phyloP scores from a whole-genome alignment of 129 eudicot species.

The Deinandra increscens region DNA sequence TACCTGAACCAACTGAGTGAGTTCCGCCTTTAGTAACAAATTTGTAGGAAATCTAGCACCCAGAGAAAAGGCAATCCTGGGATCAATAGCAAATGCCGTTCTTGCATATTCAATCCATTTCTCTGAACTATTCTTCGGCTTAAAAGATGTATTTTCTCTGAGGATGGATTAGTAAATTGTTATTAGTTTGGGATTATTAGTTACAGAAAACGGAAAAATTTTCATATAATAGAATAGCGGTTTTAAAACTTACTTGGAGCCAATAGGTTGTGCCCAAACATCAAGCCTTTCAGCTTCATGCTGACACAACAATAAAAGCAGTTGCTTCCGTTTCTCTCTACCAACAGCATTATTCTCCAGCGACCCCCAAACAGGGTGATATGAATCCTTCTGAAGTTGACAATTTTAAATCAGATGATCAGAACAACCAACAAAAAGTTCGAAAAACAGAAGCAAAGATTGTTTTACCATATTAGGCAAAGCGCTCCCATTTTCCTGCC shows the following conservation, averaged over 20 bases:
- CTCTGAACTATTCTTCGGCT: slow-evolving; percentile 74
- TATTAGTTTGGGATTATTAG: slow-evolving; percentile 12
- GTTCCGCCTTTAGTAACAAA: slow-evolving; percentile 61
- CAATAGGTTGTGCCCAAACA: slow-evolving; percentile 94
- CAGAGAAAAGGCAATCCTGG: slow-evolving; percentile 77
- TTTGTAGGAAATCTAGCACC: slow-evolving; percentile 92
- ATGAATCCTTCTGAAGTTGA: slow-evolving; percentile 60
- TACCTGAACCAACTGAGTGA: slow-evolving; percentile 87
- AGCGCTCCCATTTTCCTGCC: slow-evolving; percentile 65
- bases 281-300: slow-evolving; percentile 97
- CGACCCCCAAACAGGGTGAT: slow-evolving; percentile 95
- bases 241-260: slow-evolving; percentile 57
- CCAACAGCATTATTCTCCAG: slow-evolving; percentile 70
- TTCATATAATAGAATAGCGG: neutral
- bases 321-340: slow-evolving; percentile 84
- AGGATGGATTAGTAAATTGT: slow-evolving; percentile 20
- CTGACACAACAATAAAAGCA: slow-evolving; percentile 92
- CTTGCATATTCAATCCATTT: slow-evolving; percentile 89
- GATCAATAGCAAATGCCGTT: slow-evolving; percentile 94
- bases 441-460: neutral
- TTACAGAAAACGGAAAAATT: slow-evolving; percentile 5
- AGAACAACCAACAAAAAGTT: slow-evolving; percentile 14
- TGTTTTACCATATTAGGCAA: slow-evolving; percentile 56
- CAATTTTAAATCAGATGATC: slow-evolving; percentile 19
- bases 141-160: slow-evolving; percentile 62